phyloP scores from a whole-genome alignment of 345 rosid species.

The Ceriops zippeliana region DNA sequence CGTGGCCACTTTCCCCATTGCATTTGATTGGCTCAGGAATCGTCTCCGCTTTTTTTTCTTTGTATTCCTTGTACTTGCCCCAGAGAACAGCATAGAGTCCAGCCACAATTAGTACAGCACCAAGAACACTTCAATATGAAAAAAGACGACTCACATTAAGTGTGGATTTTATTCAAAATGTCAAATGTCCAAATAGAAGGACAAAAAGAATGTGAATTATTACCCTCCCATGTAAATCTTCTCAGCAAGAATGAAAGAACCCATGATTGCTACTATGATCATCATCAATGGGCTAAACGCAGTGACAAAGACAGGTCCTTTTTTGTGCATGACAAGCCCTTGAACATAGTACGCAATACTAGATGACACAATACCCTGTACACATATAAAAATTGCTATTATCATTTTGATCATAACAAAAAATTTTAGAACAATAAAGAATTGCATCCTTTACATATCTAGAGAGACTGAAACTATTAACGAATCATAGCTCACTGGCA shows the following conservation, averaged over 20 bases:
- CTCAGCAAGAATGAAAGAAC: constrained; percentile 48
- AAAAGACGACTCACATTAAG: background rate
- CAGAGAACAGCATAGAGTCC: constrained; percentile 26
- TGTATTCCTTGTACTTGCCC: constrained; percentile 27
- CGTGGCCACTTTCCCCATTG: background rate
- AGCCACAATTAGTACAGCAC: constrained; percentile 20
- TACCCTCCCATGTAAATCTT: constrained; percentile 57
- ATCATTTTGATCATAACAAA: background rate
- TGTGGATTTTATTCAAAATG: no score
- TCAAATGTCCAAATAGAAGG: background rate
- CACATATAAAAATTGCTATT: background rate
- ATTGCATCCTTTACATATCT: background rate
- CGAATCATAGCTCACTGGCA: background rate
- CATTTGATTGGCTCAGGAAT: background rate
- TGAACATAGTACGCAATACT: constrained; percentile 48
- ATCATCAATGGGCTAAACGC: constrained; percentile 62
- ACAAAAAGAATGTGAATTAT: background rate
- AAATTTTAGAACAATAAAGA: background rate
- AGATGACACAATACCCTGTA: constrained; percentile 58
- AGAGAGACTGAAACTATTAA: background rate
- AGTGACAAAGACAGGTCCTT: constrained; percentile 71
- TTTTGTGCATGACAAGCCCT: constrained; percentile 44
- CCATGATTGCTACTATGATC: constrained; percentile 52
- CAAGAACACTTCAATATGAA: constrained; percentile 18
- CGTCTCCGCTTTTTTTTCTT: constrained; percentile 1